Base-by-base conservation (phyloP, 345 rosid genomes). In the Ceriops tagal region DNA sequence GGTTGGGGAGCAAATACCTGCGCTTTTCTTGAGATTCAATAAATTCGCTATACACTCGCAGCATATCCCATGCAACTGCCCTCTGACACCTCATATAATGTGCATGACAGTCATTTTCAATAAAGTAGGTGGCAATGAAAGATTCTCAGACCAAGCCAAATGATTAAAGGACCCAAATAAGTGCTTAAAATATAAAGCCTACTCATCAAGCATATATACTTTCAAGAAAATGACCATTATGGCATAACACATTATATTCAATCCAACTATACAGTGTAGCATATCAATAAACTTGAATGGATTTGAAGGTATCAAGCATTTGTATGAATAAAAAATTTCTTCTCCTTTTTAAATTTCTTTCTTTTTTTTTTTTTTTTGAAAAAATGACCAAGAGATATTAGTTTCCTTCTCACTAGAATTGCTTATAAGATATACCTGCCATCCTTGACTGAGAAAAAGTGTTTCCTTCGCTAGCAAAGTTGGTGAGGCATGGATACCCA, bases 11-110 rank as follows among this genome's bases (percentile, higher is more conserved):
- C 10, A 71, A 51, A 68, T 83, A 95, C 99, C 98, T 90, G 84
- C 88, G 87, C 75, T 78, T 88, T 70, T 95, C 98, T 71, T 81
- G 82, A 70, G 89, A 71, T 63, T 88, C 93, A 73, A 95, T 71
- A 80, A 92, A 95, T 71, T 84, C 83, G 76, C 89, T 78, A 66
- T 95, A 92, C 74, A 95, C 91, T 85, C 70, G 90, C 72, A 95
- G 87, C 98, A 95, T 92, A 84, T 95, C 99, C 99, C 96, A 90
- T 0, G 96, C 93, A 75, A 82, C 86, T 67, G 96, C 98, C 57
- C 82, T 82, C 98, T 92, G 82, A 62, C 24, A 71, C 68, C 75
- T 34, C 77, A 69, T 21, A 74, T n/a, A 46, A 51, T 39, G 61
- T 22, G 35, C 21, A 46, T 20, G 19, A 73, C 5, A 28, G 55